Evolutionary conservation across 108 stramenopile genomes (phyloP).

Genomic region (Stephanodiscus triporus): DNA sequence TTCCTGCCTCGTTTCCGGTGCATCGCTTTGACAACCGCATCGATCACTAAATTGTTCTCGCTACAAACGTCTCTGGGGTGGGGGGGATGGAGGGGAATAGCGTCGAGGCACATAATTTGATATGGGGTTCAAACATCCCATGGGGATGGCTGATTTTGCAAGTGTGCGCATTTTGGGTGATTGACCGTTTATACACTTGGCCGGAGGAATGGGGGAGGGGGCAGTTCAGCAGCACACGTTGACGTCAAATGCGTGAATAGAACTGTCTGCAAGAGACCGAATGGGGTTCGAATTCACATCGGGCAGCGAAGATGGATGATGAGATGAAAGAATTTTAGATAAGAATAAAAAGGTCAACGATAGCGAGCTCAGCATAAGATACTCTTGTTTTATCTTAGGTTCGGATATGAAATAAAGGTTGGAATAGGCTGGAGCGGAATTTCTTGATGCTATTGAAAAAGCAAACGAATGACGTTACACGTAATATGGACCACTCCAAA

Average conservation of each 20-base stretch:
- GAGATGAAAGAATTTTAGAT: neutral
- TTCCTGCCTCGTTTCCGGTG: neutral
- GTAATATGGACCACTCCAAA: slow-evolving; percentile 56
- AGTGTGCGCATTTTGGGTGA: neutral
- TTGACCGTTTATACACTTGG: neutral
- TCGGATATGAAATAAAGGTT: neutral
- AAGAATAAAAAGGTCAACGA: neutral
- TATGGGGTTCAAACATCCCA: too few species aligned
- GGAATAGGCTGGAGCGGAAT: neutral
- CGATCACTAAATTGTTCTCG: neutral
- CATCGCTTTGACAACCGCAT: neutral
- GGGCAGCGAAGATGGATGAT: too few species aligned
- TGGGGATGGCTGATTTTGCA: neutral
- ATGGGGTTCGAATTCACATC: neutral
- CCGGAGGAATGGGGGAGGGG: neutral
- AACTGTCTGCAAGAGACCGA: neutral
- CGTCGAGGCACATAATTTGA: too few species aligned
- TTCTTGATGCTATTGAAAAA: neutral
- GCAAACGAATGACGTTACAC: slow-evolving; percentile 39
- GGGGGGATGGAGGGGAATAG: too few species aligned
- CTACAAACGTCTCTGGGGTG: neutral
- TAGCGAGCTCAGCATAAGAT: neutral
- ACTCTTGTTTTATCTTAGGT: neutral
- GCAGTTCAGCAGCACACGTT: neutral
- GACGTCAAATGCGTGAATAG: neutral